Base-by-base conservation (phyloP, 2,329 filamentous ascomycete species). In the Bimuria novae-zelandiae region DNA sequence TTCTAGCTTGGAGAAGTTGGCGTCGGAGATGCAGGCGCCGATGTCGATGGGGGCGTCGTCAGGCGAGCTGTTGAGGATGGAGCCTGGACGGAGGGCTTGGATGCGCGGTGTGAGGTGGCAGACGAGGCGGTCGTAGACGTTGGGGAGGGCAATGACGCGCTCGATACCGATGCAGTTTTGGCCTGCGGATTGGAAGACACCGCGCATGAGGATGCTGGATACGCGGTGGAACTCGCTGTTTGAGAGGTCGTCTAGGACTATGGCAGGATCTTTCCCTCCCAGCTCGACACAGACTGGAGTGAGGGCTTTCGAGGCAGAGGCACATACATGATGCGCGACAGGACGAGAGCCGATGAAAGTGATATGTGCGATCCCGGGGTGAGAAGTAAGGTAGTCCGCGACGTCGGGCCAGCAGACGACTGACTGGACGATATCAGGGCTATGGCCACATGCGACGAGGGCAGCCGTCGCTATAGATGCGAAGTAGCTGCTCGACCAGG, bases 151-250 rank as follows among this genome's bases (percentile, higher is more conserved):
- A 62, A 97, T 87, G 68, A 97, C 87, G 51, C 94, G 89, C 77
- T 99, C 94, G 62, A 97, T 93, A 50, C 94, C 94, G 69, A 99
- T 93, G 76, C 94, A 99, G 77, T 99, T 99, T 75, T 99, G 94
- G 1, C 94, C 94, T 14, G 92, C 88, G 46, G 92, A 92, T 75
- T 99, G 94, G 76, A 97, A 99, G 8, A 90, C 91, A 47, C 93
- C 94, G 48, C 94, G 86, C 77, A 99, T 87, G 57, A 97, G 84
- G 58, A 95, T 89, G 57, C 92, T 89, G 33, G 84, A 83, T 44
- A 97, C 87, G 36, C 89, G 85, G 4, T 84, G 76, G 54, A 97
- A 80, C 64, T 84, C 79, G 46, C 62, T 74, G 67, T 91, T 82
- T 42, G 74, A 75, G 3, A 88, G 82, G 36, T 94, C 91, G 72